Base-by-base conservation (phyloP, 2,329 filamentous ascomycete species). In the Ophiostoma pallidulum region DNA sequence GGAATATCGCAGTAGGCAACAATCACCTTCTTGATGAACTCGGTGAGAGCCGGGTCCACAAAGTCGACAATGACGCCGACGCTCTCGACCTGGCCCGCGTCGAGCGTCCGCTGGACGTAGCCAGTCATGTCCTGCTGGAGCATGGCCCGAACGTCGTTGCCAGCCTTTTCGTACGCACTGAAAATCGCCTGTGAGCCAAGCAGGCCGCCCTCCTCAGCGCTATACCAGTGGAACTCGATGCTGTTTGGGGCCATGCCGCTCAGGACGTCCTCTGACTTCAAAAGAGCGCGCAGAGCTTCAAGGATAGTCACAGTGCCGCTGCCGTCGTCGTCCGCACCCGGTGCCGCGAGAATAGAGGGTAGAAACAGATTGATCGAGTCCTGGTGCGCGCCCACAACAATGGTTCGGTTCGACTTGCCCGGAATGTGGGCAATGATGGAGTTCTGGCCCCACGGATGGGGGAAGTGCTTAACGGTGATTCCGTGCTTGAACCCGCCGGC, bases 41-140 rank as follows among this genome's bases (percentile, higher is more conserved):
- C 73, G 5, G 91, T 97, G 56, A 97, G 71, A 46, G 75, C 81
- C 3, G 80, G 70, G 62, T 96, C 85, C 38, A 97, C 91, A 58
- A 76, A 96, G 66, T 97, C 91, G 4, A 86, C 89, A 59, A 97
- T 94, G 44, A 97, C 86, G 37, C 91, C 91, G 3, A 97, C 86
- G 39, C 81, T 84, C 72, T 96, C 91, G 5, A 80, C 76, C 64
- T 86, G 74, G 50, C 89, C 89, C 3, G 86, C 83, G 55, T 92
- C 85, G 18, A 92, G 68, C 0, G 89, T 94, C 59, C 82, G 82
- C 62, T 90, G 80, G 5, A 89, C 77, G 62, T 84, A 96, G 16
- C 91, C 91, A 2, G 88, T 94, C 91, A 97, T 97, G 66, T 97
- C 91, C 67, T 97, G 91, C 70, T 97, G 91, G 47, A 97, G 77